Evolutionary conservation across 2,329 filamentous ascomycete genomes (phyloP).

Genomic region (Pyrenochaeta sp.): DNA sequence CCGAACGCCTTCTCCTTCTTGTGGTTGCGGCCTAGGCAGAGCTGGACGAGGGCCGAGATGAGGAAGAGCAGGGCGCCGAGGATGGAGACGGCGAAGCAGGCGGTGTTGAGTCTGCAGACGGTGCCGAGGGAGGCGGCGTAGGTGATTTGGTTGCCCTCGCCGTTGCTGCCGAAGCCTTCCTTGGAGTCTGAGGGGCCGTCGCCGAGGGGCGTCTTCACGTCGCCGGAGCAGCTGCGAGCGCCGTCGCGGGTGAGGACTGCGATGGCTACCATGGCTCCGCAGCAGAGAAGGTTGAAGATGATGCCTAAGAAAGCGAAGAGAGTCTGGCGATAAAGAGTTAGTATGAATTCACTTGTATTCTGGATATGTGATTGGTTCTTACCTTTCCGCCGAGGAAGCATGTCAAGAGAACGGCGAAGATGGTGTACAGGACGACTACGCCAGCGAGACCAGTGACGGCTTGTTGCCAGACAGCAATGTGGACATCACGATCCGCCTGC

Average conservation of each 20-base stretch:
- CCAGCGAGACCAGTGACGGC: conserved; percentile 79
- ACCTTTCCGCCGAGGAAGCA: conserved; percentile 78
- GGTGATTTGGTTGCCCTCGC: conserved; percentile 51
- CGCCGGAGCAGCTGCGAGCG: conserved; percentile 69
- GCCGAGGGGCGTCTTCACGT: conserved; percentile 74
- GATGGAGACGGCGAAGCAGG: conserved; percentile 79
- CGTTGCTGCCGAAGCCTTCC: conserved; percentile 58
- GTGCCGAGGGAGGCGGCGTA: conserved; percentile 60
- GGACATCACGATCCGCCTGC: conserved; percentile 69
- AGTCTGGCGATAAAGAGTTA: conserved; percentile 8
- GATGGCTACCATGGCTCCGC: conserved; percentile 81
- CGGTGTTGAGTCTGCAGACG: conserved; percentile 80
- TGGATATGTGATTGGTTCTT: conserved; percentile 36
- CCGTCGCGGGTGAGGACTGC: conserved; percentile 77
- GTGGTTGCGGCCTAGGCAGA: conserved; percentile 74
- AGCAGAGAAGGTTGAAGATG: conserved; percentile 78
- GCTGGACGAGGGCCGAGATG: conserved; percentile 73
- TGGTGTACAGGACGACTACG: conserved; percentile 75
- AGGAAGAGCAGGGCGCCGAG: conserved; percentile 80
- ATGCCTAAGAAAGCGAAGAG: conserved; percentile 78
- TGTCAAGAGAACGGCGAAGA: conserved; percentile 75
- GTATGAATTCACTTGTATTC: background rate
- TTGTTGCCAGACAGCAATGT: conserved; percentile 71
- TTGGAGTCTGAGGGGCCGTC: conserved; percentile 63
- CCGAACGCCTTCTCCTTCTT: conserved; percentile 78